Percentiles rank a stretch among this genome's conserved stretches.
Conservation (phyloP, 495 filamentous ascomycete genomes). For the Viridothelium virens region DNA sequence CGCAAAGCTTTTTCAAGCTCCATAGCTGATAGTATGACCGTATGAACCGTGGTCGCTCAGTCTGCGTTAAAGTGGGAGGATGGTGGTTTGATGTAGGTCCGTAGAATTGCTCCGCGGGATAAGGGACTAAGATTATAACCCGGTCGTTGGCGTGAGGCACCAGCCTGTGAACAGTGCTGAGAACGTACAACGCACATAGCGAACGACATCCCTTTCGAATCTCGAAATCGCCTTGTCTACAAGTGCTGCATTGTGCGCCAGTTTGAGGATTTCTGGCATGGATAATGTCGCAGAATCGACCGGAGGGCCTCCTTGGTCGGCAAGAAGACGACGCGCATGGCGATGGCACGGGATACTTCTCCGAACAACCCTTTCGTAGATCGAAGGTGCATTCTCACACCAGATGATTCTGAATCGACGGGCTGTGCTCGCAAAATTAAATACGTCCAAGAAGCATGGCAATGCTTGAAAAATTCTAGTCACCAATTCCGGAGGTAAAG, state of each 20-base stretch:
- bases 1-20: neutral
- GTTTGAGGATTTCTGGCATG: neutral
- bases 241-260: neutral
- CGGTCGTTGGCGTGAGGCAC: neutral
- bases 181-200: constrained; percentile 5
- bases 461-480: constrained; percentile 3
- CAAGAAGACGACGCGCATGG: constrained; percentile 6
- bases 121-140: neutral
- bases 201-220: constrained; percentile 7
- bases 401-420: neutral
- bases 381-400: neutral
- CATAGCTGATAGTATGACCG: constrained; percentile 9
- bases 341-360: constrained; percentile 6
- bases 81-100: constrained; percentile 7
- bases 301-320: constrained; percentile 9
- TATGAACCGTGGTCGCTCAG: constrained; percentile 9
- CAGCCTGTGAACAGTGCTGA: neutral
- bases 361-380: constrained; percentile 9
- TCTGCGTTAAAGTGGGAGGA: neutral
- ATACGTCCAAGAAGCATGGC: constrained; percentile 4
- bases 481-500: neutral
- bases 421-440: constrained; percentile 4
- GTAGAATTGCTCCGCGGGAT: constrained; percentile 4
- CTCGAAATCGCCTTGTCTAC: constrained; percentile 2
- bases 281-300: neutral